phyloP scores from a whole-genome alignment of 345 rosid species.

The Hevea brasiliensis region DNA sequence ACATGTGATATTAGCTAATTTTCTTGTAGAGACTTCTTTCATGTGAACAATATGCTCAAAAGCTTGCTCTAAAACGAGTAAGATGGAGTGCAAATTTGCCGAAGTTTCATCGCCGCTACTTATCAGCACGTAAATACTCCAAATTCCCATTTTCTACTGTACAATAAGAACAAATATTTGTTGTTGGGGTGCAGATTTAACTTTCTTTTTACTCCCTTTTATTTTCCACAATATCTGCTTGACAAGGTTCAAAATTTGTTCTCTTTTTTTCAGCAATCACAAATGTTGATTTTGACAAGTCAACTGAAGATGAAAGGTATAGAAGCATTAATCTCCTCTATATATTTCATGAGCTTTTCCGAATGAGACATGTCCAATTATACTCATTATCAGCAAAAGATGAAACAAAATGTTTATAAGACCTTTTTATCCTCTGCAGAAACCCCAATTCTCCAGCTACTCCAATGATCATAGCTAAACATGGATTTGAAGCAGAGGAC shows the following conservation, averaged over 20 bases:
- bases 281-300: conserved; percentile 9
- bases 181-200: not conserved
- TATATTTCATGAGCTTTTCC: not conserved
- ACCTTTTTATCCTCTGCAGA: conserved; percentile 25
- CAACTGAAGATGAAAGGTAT: conserved; percentile 21
- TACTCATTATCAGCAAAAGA: no score
- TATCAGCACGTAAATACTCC: conserved; percentile 37
- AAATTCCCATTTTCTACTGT: not conserved
- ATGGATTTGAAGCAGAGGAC: conserved; percentile 20
- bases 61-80: conserved; percentile 42
- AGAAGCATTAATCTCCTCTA: not conserved
- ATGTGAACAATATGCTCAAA: conserved; percentile 42
- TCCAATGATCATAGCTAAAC: conserved; percentile 6
- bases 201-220: no score
- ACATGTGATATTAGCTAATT: not conserved
- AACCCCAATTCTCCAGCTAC: conserved; percentile 16
- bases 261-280: conserved; percentile 19
- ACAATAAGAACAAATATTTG: not conserved
- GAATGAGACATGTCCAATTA: not conserved
- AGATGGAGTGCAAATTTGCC: conserved; percentile 47
- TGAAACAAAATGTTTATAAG: not conserved
- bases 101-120: conserved; percentile 44
- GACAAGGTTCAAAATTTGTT: not conserved
- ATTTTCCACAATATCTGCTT: not conserved
- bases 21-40: conserved; percentile 46